Percentiles rank a stretch among this genome's conserved stretches.
Evolutionary conservation across 257 asterid genomes (phyloP).

Genomic region (Solanum ahanhuiri): DNA sequence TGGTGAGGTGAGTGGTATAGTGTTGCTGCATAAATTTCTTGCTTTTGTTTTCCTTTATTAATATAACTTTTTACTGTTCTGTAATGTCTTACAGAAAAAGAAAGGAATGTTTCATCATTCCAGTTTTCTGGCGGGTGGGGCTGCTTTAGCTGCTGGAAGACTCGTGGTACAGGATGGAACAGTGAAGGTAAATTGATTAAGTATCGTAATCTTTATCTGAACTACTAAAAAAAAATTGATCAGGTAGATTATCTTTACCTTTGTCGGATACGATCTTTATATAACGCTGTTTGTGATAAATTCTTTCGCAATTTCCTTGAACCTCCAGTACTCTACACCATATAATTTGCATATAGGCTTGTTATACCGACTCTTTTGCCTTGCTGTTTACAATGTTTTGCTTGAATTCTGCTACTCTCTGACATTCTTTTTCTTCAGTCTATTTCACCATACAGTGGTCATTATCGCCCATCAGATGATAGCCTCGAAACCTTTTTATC

Average conservation of each 20-base stretch:
- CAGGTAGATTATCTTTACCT: background rate
- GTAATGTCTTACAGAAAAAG: constrained; percentile 51
- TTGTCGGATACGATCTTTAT: background rate
- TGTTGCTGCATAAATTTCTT: background rate
- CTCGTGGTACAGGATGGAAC: constrained; percentile 56
- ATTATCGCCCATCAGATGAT: constrained; percentile 86
- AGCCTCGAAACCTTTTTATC: constrained; percentile 55
- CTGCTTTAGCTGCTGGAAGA: constrained; percentile 93
- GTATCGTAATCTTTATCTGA: background rate
- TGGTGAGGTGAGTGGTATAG: constrained; percentile 53
- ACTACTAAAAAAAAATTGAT: background rate
- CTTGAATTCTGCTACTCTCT: background rate
- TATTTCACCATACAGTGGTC: constrained; percentile 95
- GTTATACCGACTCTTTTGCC: background rate
- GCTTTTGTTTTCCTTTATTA: background rate
- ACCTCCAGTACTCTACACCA: background rate
- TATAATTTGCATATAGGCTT: background rate
- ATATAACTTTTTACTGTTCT: background rate
- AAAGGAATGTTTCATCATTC: constrained; percentile 93
- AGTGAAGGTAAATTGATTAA: constrained; percentile 43
- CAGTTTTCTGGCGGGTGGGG: constrained; percentile 97
- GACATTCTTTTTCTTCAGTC: constrained; percentile 26
- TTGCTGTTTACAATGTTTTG: background rate
- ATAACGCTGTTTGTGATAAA: background rate
- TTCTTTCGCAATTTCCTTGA: background rate